A percentile compares a stretch with the other conserved stretches of the same genome.
Evolutionary conservation across 495 filamentous ascomycete species (phyloP).

Genomic region (Penicillium psychrofluorescens): DNA sequence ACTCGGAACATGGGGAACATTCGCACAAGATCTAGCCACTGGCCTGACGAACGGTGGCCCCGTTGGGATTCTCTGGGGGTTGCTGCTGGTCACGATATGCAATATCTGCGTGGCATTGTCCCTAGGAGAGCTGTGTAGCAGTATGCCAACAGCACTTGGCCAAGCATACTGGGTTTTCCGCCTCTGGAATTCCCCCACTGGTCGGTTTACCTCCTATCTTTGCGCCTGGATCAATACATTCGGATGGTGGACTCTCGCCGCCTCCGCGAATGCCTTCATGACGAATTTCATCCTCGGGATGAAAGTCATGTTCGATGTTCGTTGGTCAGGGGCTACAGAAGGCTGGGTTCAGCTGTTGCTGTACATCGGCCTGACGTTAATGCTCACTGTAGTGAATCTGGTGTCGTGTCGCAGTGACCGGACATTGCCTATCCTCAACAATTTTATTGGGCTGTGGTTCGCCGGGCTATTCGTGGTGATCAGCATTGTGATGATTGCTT

Average conservation of each 20-base stretch:
- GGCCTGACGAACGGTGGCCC: conserved; percentile 38
- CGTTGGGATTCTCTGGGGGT: conserved; percentile 41
- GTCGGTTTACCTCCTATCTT: conserved; percentile 36
- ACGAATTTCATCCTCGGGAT: conserved; percentile 40
- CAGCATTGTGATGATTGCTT: conserved; percentile 33
- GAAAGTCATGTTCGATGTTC: conserved; percentile 34
- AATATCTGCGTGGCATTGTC: conserved; percentile 39
- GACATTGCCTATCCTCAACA: conserved; percentile 35
- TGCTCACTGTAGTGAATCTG: conserved; percentile 34
- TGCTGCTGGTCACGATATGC: conserved; percentile 32
- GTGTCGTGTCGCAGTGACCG: conserved; percentile 32
- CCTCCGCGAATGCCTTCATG: conserved; percentile 41
- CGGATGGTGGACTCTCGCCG: conserved; percentile 41
- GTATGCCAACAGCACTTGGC: conserved; percentile 39
- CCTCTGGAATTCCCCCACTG: conserved; percentile 25
- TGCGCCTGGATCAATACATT: conserved; percentile 44
- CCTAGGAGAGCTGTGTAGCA: conserved; percentile 38
- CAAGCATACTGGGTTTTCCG: conserved; percentile 40
- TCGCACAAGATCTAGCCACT: conserved; percentile 36
- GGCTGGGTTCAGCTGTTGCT: conserved; percentile 39
- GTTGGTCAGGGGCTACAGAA: conserved; percentile 27
- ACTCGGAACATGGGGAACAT: conserved; percentile 39
- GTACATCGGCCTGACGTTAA: conserved; percentile 28
- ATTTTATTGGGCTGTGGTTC: conserved; percentile 41
- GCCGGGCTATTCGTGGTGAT: conserved; percentile 35